A percentile compares a stretch with the other conserved stretches of the same genome.
phyloP scores from a whole-genome alignment of 768 basidiomycete genomes.

The Phanerodontia chrysosporium region DNA sequence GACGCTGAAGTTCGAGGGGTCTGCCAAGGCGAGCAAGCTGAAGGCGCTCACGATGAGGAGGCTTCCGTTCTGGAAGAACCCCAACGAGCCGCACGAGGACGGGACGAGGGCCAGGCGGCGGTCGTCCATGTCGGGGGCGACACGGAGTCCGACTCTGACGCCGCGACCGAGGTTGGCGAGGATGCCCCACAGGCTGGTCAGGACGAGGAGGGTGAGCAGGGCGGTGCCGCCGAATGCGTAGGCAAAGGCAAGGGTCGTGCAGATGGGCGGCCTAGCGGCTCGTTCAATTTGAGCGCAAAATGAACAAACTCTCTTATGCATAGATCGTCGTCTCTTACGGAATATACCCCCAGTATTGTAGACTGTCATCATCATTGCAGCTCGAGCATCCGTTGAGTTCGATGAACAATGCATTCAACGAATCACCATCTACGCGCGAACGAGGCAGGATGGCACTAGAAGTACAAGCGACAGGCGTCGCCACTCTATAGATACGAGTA shows the following conservation, averaged over 20 bases:
- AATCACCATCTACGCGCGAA: not conserved
- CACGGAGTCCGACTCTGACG: not conserved
- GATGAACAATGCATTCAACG: not conserved
- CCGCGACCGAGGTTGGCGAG: not conserved
- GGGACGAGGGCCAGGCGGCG: not conserved
- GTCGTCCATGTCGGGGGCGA: not conserved
- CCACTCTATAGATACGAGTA: constrained; percentile 1
- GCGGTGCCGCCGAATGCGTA: no score
- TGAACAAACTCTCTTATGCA: no score
- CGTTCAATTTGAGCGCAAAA: not conserved
- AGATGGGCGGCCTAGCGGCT: not conserved
- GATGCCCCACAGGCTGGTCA: not conserved
- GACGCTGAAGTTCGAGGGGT: not conserved
- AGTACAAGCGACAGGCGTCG: not conserved
- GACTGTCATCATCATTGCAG: not conserved
- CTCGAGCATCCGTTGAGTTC: not conserved
- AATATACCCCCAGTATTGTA: no score
- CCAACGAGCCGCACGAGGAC: not conserved
- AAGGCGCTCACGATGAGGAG: not conserved
- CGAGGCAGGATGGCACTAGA: not conserved
- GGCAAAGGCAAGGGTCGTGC: not conserved
- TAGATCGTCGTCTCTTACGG: no score
- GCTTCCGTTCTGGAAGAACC: not conserved
- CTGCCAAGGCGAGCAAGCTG: not conserved
- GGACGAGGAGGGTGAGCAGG: not conserved